Percentiles rank a stretch among this genome's conserved stretches.
Conservation (phyloP, 2,329 filamentous ascomycete species). For the Botrytis tulipae region DNA sequence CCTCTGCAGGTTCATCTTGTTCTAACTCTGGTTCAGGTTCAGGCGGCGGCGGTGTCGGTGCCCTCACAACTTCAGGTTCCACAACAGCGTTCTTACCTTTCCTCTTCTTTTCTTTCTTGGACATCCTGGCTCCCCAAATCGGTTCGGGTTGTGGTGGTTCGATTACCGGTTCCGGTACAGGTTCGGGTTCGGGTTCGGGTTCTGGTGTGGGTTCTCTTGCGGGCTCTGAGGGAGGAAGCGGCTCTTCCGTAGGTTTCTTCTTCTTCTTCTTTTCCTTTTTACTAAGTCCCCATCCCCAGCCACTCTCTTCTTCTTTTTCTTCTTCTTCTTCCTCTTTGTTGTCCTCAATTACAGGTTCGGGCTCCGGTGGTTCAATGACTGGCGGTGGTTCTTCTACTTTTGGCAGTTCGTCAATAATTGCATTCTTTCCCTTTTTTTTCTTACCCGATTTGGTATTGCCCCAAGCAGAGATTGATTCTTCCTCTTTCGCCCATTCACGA, state of each 20-base stretch:
- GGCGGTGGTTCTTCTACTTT: slow-evolving; percentile 44
- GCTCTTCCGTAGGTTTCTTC: slow-evolving; percentile 18
- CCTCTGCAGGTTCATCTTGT: slow-evolving; percentile 27
- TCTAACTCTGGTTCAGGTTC: slow-evolving; percentile 40
- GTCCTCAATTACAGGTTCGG: slow-evolving; percentile 39
- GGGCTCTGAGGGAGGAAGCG: slow-evolving; percentile 16
- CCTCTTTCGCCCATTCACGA: not conserved
- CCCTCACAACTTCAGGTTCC: slow-evolving; percentile 34
- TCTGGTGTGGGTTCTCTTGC: slow-evolving; percentile 28
- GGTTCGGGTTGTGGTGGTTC: slow-evolving; percentile 20
- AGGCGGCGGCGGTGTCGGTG: slow-evolving; percentile 26
- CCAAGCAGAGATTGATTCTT: slow-evolving; percentile 29
- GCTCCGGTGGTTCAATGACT: slow-evolving; percentile 39
- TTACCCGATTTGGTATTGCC: slow-evolving; percentile 29
- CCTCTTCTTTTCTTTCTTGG: slow-evolving; percentile 51
- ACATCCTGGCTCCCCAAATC: slow-evolving; percentile 39
- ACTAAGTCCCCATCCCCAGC: slow-evolving; percentile 39
- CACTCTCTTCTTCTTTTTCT: not conserved
- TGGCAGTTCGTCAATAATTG: slow-evolving; percentile 49
- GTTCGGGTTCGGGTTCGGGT: slow-evolving; percentile 27
- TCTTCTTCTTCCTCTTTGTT: slow-evolving; percentile 14
- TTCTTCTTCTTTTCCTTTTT: slow-evolving; percentile 42
- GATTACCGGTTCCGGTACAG: slow-evolving; percentile 24
- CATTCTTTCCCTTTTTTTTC: slow-evolving; percentile 49
- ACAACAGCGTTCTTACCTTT: slow-evolving; percentile 39